Conservation (phyloP, 495 filamentous ascomycete species). For the Apodospora peruviana region DNA sequence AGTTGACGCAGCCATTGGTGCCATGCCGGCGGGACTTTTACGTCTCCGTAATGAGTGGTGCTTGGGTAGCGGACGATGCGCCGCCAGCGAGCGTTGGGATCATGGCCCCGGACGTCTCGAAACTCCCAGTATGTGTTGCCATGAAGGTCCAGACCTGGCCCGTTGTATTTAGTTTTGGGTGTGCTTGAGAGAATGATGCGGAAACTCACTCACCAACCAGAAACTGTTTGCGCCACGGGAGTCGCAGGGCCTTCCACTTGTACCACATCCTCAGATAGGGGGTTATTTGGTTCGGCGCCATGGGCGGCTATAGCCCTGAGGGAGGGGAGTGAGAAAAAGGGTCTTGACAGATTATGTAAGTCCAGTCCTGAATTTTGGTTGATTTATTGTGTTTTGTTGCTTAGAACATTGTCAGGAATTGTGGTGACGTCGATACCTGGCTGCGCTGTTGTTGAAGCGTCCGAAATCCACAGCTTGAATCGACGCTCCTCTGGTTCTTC, state of each 20-base stretch:
- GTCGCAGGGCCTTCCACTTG: constrained; percentile 74
- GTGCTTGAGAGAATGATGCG: neutral
- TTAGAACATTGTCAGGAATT: no score
- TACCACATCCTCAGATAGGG: constrained; percentile 56
- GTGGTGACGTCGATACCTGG: no score
- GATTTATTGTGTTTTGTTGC: neutral
- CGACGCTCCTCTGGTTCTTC: no score
- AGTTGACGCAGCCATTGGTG: constrained; percentile 94
- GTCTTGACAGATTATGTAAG: neutral
- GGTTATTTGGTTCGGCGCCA: constrained; percentile 14
- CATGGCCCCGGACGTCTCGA: constrained; percentile 53
- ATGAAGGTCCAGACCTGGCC: constrained; percentile 76
- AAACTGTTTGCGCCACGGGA: constrained; percentile 83
- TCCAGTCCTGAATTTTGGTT: neutral
- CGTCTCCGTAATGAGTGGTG: constrained; percentile 59
- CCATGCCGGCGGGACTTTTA: constrained; percentile 69
- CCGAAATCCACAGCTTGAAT: no score
- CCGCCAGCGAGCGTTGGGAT: constrained; percentile 43
- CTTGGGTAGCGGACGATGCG: constrained; percentile 66
- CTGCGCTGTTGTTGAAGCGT: no score
- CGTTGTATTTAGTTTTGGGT: neutral
- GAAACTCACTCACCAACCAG: constrained; percentile 59
- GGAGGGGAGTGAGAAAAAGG: neutral
- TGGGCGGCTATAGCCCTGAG: no score
- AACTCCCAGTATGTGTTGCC: constrained; percentile 98